These are phyloP conservation scores for Fusarium papillatum DNA, from an alignment of 2,329 filamentous ascomycete species.

Conservation along the genomic window DNA sequence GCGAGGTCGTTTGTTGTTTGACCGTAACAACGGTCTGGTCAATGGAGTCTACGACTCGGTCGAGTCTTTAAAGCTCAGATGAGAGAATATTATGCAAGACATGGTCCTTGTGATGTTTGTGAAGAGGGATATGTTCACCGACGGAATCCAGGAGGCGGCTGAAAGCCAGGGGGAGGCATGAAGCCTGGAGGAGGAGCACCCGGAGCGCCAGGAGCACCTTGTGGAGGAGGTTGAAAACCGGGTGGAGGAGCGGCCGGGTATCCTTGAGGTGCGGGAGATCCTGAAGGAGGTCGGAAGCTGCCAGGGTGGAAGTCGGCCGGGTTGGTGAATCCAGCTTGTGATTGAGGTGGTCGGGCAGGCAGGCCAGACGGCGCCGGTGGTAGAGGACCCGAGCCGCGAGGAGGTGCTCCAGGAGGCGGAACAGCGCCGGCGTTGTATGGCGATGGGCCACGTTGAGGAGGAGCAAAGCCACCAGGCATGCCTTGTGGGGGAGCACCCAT, in stretches of 20 bases:
- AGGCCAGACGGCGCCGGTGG: constrained; percentile 65
- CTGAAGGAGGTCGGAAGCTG: constrained; percentile 54
- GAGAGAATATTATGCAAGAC: constrained; percentile 18
- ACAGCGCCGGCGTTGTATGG: constrained; percentile 48
- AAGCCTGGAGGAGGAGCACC: constrained; percentile 57
- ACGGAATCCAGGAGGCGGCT: constrained; percentile 60
- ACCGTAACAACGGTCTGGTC: constrained; percentile 28
- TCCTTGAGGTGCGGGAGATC: constrained; percentile 52
- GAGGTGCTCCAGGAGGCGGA: constrained; percentile 42
- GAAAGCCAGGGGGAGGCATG: constrained; percentile 59
- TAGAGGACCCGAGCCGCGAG: constrained; percentile 53
- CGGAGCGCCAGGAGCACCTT: constrained; percentile 48
- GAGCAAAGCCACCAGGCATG: constrained; percentile 55
- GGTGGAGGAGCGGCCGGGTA: constrained; percentile 56
- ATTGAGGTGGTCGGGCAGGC: constrained; percentile 63
- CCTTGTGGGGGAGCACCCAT: constrained; percentile 49
- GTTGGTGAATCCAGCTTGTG: constrained; percentile 59
- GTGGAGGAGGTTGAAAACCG: constrained; percentile 55
- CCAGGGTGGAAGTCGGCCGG: constrained; percentile 63
- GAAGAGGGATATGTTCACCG: constrained; percentile 43
- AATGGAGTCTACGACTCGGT: constrained; percentile 28
- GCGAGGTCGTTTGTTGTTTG: constrained; percentile 23
- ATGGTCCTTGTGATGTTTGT: constrained; percentile 24
- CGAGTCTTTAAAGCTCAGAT: constrained; percentile 32
- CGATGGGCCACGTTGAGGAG: constrained; percentile 51